Percentiles rank a stretch among this genome's conserved stretches.
phyloP scores from a whole-genome alignment of 2,329 filamentous ascomycete genomes.

The Lachnellula arida region DNA sequence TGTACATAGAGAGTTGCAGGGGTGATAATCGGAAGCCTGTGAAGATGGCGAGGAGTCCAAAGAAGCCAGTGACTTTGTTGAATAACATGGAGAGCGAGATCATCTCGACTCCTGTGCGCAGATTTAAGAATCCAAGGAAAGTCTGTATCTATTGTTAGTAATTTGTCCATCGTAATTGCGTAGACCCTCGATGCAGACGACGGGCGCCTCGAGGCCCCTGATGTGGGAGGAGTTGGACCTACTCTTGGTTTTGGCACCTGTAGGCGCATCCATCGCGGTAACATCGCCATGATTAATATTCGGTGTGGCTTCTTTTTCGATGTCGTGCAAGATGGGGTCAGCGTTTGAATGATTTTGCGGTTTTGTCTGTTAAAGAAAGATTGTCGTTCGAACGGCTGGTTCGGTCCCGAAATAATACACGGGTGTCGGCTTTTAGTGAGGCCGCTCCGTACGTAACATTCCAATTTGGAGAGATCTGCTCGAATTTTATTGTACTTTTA shows the following conservation, averaged over 20 bases:
- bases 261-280: slow-evolving; percentile 28
- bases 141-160: slow-evolving; percentile 47
- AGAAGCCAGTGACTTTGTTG: slow-evolving; percentile 89
- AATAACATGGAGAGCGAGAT: slow-evolving; percentile 78
- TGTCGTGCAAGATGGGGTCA: neutral
- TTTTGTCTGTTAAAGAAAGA: neutral
- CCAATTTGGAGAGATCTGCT: neutral
- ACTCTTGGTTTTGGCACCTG: slow-evolving; percentile 30
- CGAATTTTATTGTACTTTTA: neutral
- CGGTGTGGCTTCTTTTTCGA: neutral
- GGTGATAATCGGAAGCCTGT: slow-evolving; percentile 80
- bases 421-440: neutral
- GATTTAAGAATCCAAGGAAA: slow-evolving; percentile 79
- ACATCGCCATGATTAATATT: slow-evolving; percentile 22
- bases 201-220: neutral
- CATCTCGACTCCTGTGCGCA: slow-evolving; percentile 81
- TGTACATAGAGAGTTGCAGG: slow-evolving; percentile 84
- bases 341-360: neutral
- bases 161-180: neutral
- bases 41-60: slow-evolving; percentile 82
- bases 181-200: neutral
- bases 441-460: neutral
- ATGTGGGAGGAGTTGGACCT: slow-evolving; percentile 9
- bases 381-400: slow-evolving; percentile 1
- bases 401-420: slow-evolving; percentile 1